Base-by-base conservation (phyloP, 805 yeast genomes). In the Saccharomycopsis sp. region DNA sequence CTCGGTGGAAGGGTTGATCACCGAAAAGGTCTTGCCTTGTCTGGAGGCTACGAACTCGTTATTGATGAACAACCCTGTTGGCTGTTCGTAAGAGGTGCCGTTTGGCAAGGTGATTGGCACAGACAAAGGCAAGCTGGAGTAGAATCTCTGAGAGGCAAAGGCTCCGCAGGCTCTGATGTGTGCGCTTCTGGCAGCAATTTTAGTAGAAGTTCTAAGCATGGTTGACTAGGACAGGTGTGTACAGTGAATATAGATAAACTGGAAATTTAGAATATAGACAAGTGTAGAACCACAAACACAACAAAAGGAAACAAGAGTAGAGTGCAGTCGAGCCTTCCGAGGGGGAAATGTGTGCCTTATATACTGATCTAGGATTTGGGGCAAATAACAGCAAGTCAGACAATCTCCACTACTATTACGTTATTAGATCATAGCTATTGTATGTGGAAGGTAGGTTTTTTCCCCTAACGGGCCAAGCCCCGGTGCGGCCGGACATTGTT, bases 41-140 rank as follows among this genome's bases (percentile, higher is more conserved):
- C 73, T 71, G 5, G 88, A 78, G 53, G 74, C 66, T 57, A 85
- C 84, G 67, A 87, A 89, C 71, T 89, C 89, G 72, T 89, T 89
- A 76, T 89, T 86, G 71, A 91, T 89, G 78, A 89, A 91, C 65
- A 91, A 75, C 62, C 97, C 97, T 9, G 87, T 84, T 65, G 97
- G 97, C 75, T 88, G 95, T 54, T 81, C 77, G 68, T 85, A 87
- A 40, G 76, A 73, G 34, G 73, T 64, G 24, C 91, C 91, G 63
- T 83, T 85, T 61, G 91, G 91, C 60, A 84, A 73, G 7, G 77
- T 79, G 62, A 85, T 71, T 37, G 79, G 78, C 15, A 79, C 81
- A 24, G 76, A 64, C 57, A 78, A 65, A 57, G 82, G 76, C 61
- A 74, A 65, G 41, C 74, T 65, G 1, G 72, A 67, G 62, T 68